Base-by-base conservation (phyloP, 306 rosid species). In the Lotus japonicus region DNA sequence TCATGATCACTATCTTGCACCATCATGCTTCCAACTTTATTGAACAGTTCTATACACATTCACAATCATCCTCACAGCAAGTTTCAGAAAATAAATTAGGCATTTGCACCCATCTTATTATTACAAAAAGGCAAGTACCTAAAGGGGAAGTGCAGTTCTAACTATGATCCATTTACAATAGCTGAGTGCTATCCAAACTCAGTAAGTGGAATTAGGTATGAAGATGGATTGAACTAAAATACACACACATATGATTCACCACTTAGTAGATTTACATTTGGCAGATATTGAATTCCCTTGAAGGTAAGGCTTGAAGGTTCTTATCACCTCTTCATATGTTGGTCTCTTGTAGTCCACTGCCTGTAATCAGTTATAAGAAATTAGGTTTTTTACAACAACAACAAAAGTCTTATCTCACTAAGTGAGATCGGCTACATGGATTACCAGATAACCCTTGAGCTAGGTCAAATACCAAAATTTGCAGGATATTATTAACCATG, bases 331-430 rank as follows among this genome's bases (percentile, higher is more conserved):
- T 80, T 88, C 96, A 63, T 94, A 94, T 12, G 95, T 85, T 63
- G 96, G 96, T 88, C 98, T 94, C 84, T 94, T 94, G 82, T 94
- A 94, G 77, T 94, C 98, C 64, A 84, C 98, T 4, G 98, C 98
- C 97, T 92, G 94, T n/a, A 57, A 80, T 43, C 66, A 76, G 49
- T 73, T 68, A 56, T 59, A 51, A 39, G 5, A 54, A 48, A 52
- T 64, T 70, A 68, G 55, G 63, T 49, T 26, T 65, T 19, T 11
- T 17, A 54, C 4, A 52, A 26, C 66, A 31, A 31, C 36, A 31
- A 31, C 36, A 31, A 31, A 31, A 31, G 6, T 1, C 7, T 31
- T 6, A 31, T 31, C 7, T 1, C 1, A 31, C 7, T 6, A 5
- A 31, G 0, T 31, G 36, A 31, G 7, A 1, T 31, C 36, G 36